Conservation (phyloP, 2,329 filamentous ascomycete species). For the Fusarium sp. region DNA sequence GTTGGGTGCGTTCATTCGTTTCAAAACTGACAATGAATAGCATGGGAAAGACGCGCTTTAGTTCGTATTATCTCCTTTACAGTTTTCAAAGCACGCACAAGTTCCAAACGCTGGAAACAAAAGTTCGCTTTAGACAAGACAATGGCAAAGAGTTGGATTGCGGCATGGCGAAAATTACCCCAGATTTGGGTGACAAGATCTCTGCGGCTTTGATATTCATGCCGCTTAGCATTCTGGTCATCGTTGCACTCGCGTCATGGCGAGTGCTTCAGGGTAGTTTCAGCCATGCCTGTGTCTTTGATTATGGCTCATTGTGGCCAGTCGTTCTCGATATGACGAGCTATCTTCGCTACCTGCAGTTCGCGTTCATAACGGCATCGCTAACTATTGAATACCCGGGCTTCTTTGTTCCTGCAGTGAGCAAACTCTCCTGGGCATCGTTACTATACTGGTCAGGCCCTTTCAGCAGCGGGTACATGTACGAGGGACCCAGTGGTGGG, state of each 20-base stretch:
- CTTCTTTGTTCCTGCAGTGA: background rate
- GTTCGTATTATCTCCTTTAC: background rate
- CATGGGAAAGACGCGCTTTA: background rate
- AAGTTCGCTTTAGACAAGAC: background rate
- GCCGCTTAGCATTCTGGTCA: background rate
- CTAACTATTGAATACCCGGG: background rate
- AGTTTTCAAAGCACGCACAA: background rate
- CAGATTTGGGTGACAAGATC: background rate
- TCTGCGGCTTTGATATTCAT: background rate
- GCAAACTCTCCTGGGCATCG: background rate
- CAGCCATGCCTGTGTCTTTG: accelerated
- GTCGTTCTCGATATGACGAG: background rate
- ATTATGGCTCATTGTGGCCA: background rate
- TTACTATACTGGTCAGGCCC: background rate
- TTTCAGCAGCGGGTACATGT: background rate
- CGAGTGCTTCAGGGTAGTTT: background rate
- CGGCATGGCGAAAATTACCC: background rate
- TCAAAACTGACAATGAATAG: background rate
- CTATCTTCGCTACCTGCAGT: background rate
- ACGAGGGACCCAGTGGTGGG: background rate
- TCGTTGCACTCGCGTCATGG: background rate
- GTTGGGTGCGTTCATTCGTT: no score
- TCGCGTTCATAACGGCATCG: background rate
- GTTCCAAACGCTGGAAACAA: background rate
- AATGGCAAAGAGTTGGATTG: background rate